These are phyloP conservation scores for Hygrocybe coccinea DNA, from an alignment of 768 basidiomycete genomes.

Conservation along the genomic window DNA sequence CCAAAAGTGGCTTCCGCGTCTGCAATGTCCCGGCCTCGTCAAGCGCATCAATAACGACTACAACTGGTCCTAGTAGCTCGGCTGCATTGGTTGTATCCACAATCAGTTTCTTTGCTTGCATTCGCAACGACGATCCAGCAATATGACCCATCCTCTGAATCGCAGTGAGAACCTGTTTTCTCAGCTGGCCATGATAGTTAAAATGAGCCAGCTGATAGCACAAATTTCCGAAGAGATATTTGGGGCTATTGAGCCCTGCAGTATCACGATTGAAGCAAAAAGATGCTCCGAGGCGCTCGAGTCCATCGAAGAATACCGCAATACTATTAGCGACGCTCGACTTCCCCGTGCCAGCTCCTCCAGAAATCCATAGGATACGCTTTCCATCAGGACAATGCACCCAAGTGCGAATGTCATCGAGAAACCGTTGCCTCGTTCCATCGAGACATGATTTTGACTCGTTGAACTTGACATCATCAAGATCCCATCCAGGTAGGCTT, in stretches of 20 bases:
- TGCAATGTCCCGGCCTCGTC: constrained; percentile 7
- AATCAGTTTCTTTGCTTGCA: constrained; percentile 3
- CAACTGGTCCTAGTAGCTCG: constrained; percentile 1
- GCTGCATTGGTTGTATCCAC: neutral
- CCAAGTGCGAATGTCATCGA: constrained; percentile 4
- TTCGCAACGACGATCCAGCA: constrained; percentile 3
- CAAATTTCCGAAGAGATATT: constrained; percentile 4
- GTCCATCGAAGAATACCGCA: neutral
- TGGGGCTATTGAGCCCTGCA: constrained; percentile 1
- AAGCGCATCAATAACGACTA: constrained; percentile 8
- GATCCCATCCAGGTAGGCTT: constrained; percentile 6
- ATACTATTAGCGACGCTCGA: constrained; percentile 7
- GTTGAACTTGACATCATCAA: constrained; percentile 6
- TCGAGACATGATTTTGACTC: constrained; percentile 2
- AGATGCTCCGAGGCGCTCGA: constrained; percentile 4
- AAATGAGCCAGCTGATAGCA: constrained; percentile 9
- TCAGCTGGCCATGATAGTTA: neutral
- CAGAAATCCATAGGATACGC: constrained; percentile 1
- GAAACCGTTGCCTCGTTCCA: constrained; percentile 2
- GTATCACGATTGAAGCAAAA: constrained; percentile 9
- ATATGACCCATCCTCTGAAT: constrained; percentile 4
- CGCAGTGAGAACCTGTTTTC: neutral
- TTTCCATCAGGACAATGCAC: neutral
- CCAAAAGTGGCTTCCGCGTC: neutral
- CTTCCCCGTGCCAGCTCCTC: constrained; percentile 9